Percentiles rank a stretch among this genome's conserved stretches.
These are phyloP conservation scores for Fusarium guadeloupense DNA, from an alignment of 2,329 filamentous ascomycete species.

Conservation along the genomic window DNA sequence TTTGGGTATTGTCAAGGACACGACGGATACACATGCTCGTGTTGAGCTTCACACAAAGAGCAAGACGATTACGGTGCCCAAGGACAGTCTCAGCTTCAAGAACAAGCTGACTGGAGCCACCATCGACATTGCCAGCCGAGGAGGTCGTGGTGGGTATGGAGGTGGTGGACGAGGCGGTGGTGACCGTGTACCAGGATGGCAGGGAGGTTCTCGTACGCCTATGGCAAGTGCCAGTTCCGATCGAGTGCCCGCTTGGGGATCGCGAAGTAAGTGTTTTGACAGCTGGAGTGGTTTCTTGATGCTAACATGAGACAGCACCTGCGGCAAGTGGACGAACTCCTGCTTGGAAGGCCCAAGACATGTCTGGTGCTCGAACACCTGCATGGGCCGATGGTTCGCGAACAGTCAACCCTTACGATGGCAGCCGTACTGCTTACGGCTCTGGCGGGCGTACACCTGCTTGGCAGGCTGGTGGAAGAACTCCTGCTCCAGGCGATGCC, in stretches of 20 bases:
- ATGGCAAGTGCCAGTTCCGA: slow-evolving; percentile 68
- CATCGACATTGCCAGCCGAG: slow-evolving; percentile 73
- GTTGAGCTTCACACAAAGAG: slow-evolving; percentile 95
- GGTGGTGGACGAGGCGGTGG: slow-evolving; percentile 58
- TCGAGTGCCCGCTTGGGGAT: slow-evolving; percentile 80
- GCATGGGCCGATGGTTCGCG: slow-evolving; percentile 75
- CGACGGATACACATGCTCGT: slow-evolving; percentile 84
- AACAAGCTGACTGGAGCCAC: slow-evolving; percentile 82
- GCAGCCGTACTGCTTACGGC: slow-evolving; percentile 81
- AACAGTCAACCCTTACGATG: slow-evolving; percentile 76
- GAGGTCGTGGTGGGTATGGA: slow-evolving; percentile 56
- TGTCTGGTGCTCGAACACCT: slow-evolving; percentile 70
- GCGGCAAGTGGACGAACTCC: slow-evolving; percentile 68
- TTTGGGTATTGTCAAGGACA: slow-evolving; percentile 94
- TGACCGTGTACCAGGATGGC: slow-evolving; percentile 64
- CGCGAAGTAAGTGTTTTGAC: slow-evolving; percentile 66
- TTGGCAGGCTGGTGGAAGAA: slow-evolving; percentile 82
- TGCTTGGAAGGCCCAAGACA: slow-evolving; percentile 66
- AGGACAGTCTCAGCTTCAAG: slow-evolving; percentile 84
- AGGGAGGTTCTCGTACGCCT: slow-evolving; percentile 74
- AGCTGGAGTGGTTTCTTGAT: neutral
- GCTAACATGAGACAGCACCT: slow-evolving; percentile 56
- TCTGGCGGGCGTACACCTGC: slow-evolving; percentile 76
- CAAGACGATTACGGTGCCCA: slow-evolving; percentile 87
- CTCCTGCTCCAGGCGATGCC: slow-evolving; percentile 67